Evolutionary conservation across 352 stramenopile genomes (phyloP).

Genomic region (Ophiocytium majus): DNA sequence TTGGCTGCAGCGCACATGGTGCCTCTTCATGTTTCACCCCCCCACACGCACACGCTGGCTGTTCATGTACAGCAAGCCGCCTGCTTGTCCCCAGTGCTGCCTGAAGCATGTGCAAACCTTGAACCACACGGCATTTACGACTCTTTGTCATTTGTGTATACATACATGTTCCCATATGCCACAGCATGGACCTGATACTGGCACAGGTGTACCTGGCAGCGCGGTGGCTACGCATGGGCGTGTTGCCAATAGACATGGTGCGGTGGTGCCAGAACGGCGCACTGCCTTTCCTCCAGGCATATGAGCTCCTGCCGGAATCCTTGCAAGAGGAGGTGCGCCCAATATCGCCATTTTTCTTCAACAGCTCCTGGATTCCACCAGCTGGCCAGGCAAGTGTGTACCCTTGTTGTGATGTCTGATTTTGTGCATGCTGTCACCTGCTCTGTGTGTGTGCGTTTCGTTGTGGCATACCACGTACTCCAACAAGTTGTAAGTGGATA

Average conservation of each 20-base stretch:
- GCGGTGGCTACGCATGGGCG: conserved; percentile 20
- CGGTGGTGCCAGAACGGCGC: conserved; percentile 36
- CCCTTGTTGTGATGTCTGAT: no score
- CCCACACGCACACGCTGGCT: background rate
- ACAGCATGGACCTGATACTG: conserved; percentile 23
- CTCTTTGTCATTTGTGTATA: background rate
- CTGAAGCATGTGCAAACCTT: background rate
- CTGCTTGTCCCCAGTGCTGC: background rate
- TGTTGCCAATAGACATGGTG: conserved; percentile 33
- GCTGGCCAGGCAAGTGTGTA: no score
- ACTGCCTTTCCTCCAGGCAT: conserved; percentile 31
- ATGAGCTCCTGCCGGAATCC: background rate
- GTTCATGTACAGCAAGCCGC: background rate
- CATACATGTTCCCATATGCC: background rate
- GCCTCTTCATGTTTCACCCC: background rate
- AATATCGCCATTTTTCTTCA: no score
- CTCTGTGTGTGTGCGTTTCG: no score
- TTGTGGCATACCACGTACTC: no score
- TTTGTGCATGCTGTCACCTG: no score
- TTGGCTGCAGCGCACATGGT: background rate
- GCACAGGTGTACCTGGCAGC: conserved; percentile 35
- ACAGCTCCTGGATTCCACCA: no score
- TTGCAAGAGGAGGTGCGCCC: background rate
- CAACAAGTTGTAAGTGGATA: no score
- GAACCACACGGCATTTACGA: background rate